phyloP scores from a whole-genome alignment of 2,329 filamentous ascomycete species.

The Colletotrichum gigasporum region DNA sequence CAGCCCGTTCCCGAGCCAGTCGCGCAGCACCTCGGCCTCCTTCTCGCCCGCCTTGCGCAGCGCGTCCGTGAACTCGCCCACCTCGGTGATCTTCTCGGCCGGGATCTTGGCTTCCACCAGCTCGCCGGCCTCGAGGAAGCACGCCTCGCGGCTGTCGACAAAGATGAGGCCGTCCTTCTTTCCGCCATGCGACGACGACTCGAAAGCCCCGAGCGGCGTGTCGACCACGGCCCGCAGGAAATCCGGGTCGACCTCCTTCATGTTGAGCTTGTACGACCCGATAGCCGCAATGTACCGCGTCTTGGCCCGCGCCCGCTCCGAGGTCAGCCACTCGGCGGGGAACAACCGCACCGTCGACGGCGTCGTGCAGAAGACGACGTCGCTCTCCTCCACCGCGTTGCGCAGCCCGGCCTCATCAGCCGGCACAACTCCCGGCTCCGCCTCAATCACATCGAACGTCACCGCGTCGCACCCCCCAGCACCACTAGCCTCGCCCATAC shows the following conservation, averaged over 20 bases:
- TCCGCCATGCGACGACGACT: slow-evolving; percentile 19
- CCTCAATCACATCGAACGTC: slow-evolving; percentile 17
- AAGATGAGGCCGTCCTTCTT: slow-evolving; percentile 32
- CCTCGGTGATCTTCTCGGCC: slow-evolving; percentile 41
- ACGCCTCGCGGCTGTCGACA: slow-evolving; percentile 41
- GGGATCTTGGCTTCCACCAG: slow-evolving; percentile 37
- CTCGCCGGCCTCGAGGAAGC: slow-evolving; percentile 42
- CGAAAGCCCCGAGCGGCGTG: slow-evolving; percentile 15
- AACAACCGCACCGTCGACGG: slow-evolving; percentile 42
- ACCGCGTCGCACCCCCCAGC: slow-evolving; percentile 9
- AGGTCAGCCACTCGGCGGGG: slow-evolving; percentile 34
- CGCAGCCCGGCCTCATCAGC: slow-evolving; percentile 28
- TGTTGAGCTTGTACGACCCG: slow-evolving; percentile 43
- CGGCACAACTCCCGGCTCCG: slow-evolving; percentile 27
- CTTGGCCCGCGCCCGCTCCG: slow-evolving; percentile 30
- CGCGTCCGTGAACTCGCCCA: slow-evolving; percentile 69
- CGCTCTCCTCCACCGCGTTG: slow-evolving; percentile 32
- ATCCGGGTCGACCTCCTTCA: slow-evolving; percentile 44
- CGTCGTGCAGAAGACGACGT: slow-evolving; percentile 44
- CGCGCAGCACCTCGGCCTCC: slow-evolving; percentile 54
- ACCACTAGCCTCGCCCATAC: slow-evolving; percentile 33
- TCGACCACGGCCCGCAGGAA: slow-evolving; percentile 36
- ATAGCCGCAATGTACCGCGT: slow-evolving; percentile 41
- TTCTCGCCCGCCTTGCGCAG: slow-evolving; percentile 48
- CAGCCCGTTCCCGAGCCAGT: slow-evolving; percentile 71